These are phyloP conservation scores for Trichoderma guizhouense DNA, from an alignment of 2,329 filamentous ascomycete genomes.

Conservation along the genomic window DNA sequence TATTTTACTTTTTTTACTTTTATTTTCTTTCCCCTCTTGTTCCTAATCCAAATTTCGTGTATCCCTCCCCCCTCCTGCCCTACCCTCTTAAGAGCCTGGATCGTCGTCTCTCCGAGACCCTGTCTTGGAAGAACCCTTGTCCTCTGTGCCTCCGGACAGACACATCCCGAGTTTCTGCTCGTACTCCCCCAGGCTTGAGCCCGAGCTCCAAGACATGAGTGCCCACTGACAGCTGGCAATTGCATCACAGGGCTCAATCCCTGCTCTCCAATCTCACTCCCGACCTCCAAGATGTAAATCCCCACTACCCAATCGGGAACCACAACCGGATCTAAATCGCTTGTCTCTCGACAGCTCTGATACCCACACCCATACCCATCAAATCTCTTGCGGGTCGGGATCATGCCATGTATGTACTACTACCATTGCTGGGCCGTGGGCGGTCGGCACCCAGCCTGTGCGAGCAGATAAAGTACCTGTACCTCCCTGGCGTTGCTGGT, in stretches of 20 bases:
- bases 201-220: slow-evolving; percentile 4
- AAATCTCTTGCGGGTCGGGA: slow-evolving; percentile 2
- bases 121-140: slow-evolving; percentile 2
- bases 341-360: slow-evolving; percentile 14
- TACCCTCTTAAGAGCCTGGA: neutral
- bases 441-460: neutral
- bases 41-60: neutral
- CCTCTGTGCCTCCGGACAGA: neutral
- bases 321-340: slow-evolving; percentile 17
- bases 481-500: neutral
- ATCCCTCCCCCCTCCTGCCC: neutral
- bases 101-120: slow-evolving; percentile 11
- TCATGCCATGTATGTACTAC: neutral
- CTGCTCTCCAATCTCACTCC: slow-evolving; percentile 15
- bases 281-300: neutral
- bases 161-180: neutral
- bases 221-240: slow-evolving; percentile 20
- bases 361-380: neutral
- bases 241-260: slow-evolving; percentile 12
- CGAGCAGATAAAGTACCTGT: neutral
- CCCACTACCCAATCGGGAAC: slow-evolving; percentile 9
- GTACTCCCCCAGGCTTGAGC: neutral
- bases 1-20: neutral
- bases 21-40: neutral
- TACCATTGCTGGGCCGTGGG: neutral